Conservation (phyloP, 371 early-diverging fungal genomes). For the Syncephalis fuscata region DNA sequence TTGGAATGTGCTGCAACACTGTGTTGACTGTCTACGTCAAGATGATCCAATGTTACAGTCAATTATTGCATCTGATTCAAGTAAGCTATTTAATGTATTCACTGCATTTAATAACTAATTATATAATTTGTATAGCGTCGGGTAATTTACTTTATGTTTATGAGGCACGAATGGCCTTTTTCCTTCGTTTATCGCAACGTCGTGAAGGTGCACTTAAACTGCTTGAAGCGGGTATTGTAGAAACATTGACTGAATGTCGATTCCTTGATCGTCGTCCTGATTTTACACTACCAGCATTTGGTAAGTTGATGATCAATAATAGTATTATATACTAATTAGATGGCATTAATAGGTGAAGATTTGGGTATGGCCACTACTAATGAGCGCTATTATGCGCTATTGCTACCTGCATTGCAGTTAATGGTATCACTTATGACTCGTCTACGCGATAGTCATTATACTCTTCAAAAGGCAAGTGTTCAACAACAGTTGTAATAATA, state of each 20-base stretch:
- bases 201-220: constrained; percentile 60
- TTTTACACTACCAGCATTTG: not conserved
- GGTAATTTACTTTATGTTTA: constrained; percentile 46
- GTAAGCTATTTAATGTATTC: constrained; percentile 10
- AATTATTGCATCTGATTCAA: constrained; percentile 28
- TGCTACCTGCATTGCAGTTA: not conserved
- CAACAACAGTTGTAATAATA: too few species aligned
- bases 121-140: constrained; percentile 18
- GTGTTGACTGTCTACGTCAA: constrained; percentile 37
- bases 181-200: constrained; percentile 56
- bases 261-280: constrained; percentile 49
- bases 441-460: too few species aligned
- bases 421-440: not conserved
- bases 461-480: too few species aligned
- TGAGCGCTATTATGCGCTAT: not conserved
- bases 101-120: constrained; percentile 2
- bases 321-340: not conserved
- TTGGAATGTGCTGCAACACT: constrained; percentile 47
- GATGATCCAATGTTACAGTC: constrained; percentile 49
- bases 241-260: constrained; percentile 52
- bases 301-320: constrained; percentile 4
- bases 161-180: constrained; percentile 67
- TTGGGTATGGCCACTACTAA: constrained; percentile 3
- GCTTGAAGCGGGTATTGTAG: constrained; percentile 55
- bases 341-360: constrained; percentile 1